phyloP scores from a whole-genome alignment of 2,329 filamentous ascomycete species.

The Ophiostoma angusticollis region DNA sequence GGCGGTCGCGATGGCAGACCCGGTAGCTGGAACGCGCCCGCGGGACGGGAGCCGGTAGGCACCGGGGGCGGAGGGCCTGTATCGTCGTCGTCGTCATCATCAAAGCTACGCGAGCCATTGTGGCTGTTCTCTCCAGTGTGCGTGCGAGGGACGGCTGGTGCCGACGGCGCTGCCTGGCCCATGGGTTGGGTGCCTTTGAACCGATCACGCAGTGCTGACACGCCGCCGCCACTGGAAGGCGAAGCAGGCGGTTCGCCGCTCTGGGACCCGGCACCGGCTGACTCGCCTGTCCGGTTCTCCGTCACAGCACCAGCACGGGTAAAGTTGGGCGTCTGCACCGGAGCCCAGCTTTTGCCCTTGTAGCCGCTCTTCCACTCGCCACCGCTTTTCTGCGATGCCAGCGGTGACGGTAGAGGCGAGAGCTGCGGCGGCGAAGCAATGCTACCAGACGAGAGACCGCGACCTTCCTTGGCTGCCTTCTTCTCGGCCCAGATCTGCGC shows the following conservation, averaged over 20 bases:
- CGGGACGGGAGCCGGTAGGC: conserved; percentile 55
- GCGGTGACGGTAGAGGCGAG: conserved; percentile 33
- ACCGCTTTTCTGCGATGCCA: conserved; percentile 59
- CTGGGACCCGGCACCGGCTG: conserved; percentile 27
- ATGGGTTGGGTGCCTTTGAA: conserved; percentile 70
- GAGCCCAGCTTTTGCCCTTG: conserved; percentile 75
- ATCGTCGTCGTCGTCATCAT: conserved; percentile 25
- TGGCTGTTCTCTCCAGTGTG: conserved; percentile 20
- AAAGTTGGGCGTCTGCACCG: conserved; percentile 63
- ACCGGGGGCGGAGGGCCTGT: conserved; percentile 48
- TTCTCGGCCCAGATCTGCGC: conserved; percentile 96
- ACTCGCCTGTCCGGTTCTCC: conserved; percentile 51
- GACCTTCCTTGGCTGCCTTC: conserved; percentile 66
- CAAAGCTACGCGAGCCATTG: neutral
- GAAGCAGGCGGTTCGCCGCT: conserved; percentile 39
- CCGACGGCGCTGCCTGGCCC: conserved; percentile 30
- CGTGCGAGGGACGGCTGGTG: conserved; percentile 21
- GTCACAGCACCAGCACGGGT: conserved; percentile 45
- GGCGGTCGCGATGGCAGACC: conserved; percentile 51
- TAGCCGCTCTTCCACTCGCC: conserved; percentile 87
- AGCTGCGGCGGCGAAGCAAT: conserved; percentile 20
- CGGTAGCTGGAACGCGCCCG: conserved; percentile 65
- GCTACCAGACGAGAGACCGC: conserved; percentile 22
- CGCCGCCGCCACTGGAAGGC: conserved; percentile 46
- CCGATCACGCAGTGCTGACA: conserved; percentile 66